Conservation (phyloP, 345 rosid genomes). For the Acer yangbiense region DNA sequence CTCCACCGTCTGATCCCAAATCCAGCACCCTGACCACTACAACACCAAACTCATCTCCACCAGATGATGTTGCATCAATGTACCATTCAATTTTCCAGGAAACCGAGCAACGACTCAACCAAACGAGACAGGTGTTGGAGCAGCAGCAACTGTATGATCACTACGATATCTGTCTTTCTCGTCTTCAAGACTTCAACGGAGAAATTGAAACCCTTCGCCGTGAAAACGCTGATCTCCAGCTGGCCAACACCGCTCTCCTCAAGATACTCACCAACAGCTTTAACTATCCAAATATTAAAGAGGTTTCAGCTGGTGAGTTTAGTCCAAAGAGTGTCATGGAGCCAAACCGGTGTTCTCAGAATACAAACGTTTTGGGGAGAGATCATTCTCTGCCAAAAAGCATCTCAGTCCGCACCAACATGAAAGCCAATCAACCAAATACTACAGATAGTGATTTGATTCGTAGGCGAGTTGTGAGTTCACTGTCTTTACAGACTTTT, state of each 20-base stretch:
- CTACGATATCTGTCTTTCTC: neutral
- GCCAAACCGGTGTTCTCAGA: neutral
- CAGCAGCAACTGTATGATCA: neutral
- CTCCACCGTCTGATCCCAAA: too few species aligned
- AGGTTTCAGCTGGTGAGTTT: neutral
- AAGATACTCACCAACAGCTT: neutral
- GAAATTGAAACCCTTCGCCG: neutral
- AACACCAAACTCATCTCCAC: too few species aligned
- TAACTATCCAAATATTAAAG: neutral
- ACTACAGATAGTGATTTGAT: slow-evolving; percentile 26
- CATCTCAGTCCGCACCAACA: neutral
- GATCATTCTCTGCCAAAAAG: neutral
- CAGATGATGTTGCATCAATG: neutral
- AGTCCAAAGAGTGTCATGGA: neutral
- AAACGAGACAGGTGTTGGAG: neutral
- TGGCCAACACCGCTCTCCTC: neutral
- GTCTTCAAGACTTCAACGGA: neutral
- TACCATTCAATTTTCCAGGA: neutral
- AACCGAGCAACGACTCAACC: neutral
- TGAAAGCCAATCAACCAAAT: slow-evolving; percentile 34
- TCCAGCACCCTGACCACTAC: neutral
- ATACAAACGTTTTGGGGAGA: neutral
- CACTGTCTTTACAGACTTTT: slow-evolving; percentile 10
- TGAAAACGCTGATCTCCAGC: neutral
- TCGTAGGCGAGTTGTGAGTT: slow-evolving; percentile 36